phyloP scores from a whole-genome alignment of 1,139 yeast species.

The Wickerhamomyces sp. region DNA sequence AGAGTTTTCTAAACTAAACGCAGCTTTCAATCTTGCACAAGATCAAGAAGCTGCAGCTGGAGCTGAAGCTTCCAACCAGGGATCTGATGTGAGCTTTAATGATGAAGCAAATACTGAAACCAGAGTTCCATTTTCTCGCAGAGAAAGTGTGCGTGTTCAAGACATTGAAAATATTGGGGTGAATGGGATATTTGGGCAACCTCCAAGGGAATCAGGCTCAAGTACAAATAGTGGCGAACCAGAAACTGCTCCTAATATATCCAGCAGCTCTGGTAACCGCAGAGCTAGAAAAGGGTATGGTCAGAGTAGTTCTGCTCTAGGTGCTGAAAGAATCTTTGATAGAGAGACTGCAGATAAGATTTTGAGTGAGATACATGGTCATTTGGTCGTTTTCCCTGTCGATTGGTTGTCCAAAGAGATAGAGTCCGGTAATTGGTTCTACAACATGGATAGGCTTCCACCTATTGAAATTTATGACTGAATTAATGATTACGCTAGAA shows the following conservation, averaged over 20 bases:
- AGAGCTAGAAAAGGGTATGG: constrained; percentile 35
- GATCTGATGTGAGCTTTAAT: constrained; percentile 1
- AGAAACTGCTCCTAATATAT: too few species aligned
- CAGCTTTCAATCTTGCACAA: constrained; percentile 55
- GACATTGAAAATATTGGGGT: constrained; percentile 4
- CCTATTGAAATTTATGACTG: constrained; percentile 93
- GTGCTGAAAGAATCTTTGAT: constrained; percentile 59
- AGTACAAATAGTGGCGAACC: too few species aligned
- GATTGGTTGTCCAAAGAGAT: constrained; percentile 88
- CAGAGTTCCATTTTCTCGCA: background rate
- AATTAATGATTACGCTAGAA: background rate
- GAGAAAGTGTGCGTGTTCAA: constrained; percentile 8
- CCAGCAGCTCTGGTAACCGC: constrained; percentile 8
- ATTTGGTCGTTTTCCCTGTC: constrained; percentile 83
- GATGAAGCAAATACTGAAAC: background rate
- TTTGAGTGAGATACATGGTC: constrained; percentile 76
- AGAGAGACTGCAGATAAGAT: constrained; percentile 73
- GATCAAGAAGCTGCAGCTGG: constrained; percentile 26
- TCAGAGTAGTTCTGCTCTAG: constrained; percentile 34
- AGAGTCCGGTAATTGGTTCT: constrained; percentile 92
- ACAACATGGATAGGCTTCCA: constrained; percentile 87
- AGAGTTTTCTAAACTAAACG: constrained; percentile 51
- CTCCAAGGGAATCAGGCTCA: constrained; percentile 3
- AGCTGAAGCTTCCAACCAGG: background rate
- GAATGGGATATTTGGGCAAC: constrained; percentile 12